phyloP scores from a whole-genome alignment of 2,329 filamentous ascomycete species.

The Aspergillus versicolor region DNA sequence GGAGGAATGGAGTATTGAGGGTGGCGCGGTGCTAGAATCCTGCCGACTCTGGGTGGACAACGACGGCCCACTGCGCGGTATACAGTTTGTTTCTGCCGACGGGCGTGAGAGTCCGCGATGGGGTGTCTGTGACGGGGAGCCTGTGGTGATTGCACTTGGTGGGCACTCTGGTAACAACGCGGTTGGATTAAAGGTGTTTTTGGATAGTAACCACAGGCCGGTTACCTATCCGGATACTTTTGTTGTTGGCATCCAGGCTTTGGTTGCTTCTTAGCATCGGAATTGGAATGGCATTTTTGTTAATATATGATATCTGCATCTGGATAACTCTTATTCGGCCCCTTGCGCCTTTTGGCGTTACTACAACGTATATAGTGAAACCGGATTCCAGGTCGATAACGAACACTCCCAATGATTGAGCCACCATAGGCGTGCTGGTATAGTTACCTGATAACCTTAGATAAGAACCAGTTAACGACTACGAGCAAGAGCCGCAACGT shows the following conservation, averaged over 20 bases:
- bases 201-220: neutral
- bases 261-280: neutral
- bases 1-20: neutral
- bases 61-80: neutral
- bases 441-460: too few relatives aligned
- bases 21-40: neutral
- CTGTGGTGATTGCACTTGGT: neutral
- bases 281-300: too few relatives aligned
- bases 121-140: neutral
- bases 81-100: neutral
- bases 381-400: too few relatives aligned
- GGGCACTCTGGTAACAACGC: neutral
- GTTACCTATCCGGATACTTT: neutral
- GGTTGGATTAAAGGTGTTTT: neutral
- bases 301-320: too few relatives aligned
- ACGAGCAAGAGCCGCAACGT: neutral
- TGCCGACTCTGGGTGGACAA: neutral
- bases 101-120: neutral
- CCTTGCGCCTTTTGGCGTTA: too few relatives aligned
- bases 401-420: too few relatives aligned
- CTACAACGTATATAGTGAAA: too few relatives aligned
- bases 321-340: too few relatives aligned
- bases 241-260: neutral
- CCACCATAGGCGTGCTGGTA: too few relatives aligned
- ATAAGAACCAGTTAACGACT: too few relatives aligned